A percentile compares a stretch with the other conserved stretches of the same genome.
phyloP scores from a whole-genome alignment of 78 protist species.

The Cavenderia fasciculata region DNA sequence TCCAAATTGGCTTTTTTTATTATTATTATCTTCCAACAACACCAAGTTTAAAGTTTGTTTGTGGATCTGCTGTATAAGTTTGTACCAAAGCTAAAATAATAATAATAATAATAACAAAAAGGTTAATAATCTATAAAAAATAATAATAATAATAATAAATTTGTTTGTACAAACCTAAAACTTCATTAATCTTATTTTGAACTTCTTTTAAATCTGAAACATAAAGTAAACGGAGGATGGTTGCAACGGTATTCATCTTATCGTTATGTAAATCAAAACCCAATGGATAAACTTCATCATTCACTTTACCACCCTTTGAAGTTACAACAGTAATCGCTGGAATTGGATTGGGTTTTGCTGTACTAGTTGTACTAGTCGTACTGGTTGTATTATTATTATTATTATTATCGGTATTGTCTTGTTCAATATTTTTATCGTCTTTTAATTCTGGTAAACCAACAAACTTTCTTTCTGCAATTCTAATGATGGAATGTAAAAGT shows the following conservation, averaged over 20 bases:
- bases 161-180: background rate
- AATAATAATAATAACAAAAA: background rate
- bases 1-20: background rate
- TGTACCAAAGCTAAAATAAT: constrained; percentile 26
- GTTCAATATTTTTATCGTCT: background rate
- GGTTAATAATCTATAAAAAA: background rate
- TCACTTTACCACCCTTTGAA: constrained; percentile 4
- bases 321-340: background rate
- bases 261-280: constrained; percentile 64
- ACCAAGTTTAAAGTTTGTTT: constrained; percentile 66
- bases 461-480: constrained; percentile 73
- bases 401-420: background rate
- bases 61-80: constrained; percentile 54
- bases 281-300: constrained; percentile 50
- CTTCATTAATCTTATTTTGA: constrained; percentile 63
- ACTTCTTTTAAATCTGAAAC: constrained; percentile 72
- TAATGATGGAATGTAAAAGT: constrained; percentile 26
- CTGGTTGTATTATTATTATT: background rate
- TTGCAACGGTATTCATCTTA: constrained; percentile 66
- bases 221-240: constrained; percentile 57
- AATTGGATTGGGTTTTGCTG: too few relatives aligned
- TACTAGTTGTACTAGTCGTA: constrained; percentile 2
- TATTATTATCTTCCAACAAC: constrained; percentile 61
- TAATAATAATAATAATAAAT: background rate
- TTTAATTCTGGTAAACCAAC: background rate